Evolutionary conservation across 495 filamentous ascomycete genomes (phyloP).

Genomic region (Pyrenopolyporus hunteri): DNA sequence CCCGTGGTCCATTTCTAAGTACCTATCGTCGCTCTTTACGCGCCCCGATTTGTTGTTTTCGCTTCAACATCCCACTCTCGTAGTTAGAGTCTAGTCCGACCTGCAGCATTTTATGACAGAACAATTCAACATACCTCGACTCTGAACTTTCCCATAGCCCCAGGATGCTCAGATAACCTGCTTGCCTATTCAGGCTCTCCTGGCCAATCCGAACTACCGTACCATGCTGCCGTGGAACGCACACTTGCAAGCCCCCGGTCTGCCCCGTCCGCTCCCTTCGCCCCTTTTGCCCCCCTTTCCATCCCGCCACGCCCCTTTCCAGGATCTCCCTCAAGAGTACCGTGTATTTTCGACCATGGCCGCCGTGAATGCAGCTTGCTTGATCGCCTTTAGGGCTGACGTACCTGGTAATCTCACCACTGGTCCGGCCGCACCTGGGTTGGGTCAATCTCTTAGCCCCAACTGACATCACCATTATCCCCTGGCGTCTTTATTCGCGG

Average conservation of each 20-base stretch:
- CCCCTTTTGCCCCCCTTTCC: constrained; percentile 14
- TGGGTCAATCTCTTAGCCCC: constrained; percentile 15
- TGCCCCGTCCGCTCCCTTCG: not conserved
- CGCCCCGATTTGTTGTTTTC: constrained; percentile 27
- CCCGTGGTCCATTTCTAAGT: constrained; percentile 24
- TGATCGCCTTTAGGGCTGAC: constrained; percentile 21
- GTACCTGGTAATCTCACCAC: constrained; percentile 22
- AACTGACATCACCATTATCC: constrained; percentile 36
- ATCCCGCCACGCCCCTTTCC: too few relatives aligned
- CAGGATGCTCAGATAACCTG: not conserved
- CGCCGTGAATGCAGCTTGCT: constrained; percentile 24
- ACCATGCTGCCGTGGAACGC: constrained; percentile 13
- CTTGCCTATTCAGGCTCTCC: not conserved
- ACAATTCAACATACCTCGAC: constrained; percentile 4
- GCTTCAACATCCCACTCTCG: constrained; percentile 33
- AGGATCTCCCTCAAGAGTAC: too few relatives aligned
- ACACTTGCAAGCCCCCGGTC: not conserved
- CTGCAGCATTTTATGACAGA: constrained; percentile 36
- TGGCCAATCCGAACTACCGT: constrained; percentile 27
- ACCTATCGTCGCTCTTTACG: constrained; percentile 12
- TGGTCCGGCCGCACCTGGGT: constrained; percentile 12
- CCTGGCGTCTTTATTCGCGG: constrained; percentile 10
- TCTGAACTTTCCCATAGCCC: constrained; percentile 7
- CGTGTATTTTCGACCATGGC: too few relatives aligned
- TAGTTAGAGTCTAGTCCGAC: constrained; percentile 16